Conservation (phyloP, 78 protist genomes). For the Tieghemostelium lacteum region DNA sequence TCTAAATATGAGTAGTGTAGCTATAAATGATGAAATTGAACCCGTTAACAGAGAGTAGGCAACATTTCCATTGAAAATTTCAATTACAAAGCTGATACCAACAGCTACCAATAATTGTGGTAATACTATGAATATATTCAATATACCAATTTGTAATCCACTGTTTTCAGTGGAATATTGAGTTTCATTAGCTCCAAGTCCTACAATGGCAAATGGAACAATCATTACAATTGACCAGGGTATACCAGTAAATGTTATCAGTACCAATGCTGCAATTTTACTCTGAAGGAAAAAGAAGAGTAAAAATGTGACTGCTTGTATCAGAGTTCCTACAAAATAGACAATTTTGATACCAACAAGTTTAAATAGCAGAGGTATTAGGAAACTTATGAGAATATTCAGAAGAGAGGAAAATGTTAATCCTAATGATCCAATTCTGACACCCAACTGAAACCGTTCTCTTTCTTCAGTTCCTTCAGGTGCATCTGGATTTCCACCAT, state of each 20-base stretch:
- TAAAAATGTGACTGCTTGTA: conserved; percentile 35
- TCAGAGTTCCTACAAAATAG: conserved; percentile 27
- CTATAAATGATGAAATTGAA: conserved; percentile 31
- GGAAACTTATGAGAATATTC: conserved; percentile 13
- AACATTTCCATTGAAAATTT: conserved; percentile 24
- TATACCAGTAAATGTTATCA: conserved; percentile 59
- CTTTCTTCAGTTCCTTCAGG: conserved; percentile 27
- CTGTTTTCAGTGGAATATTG: conserved; percentile 29
- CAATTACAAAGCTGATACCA: conserved; percentile 47
- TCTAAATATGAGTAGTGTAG: background rate
- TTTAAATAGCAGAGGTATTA: conserved; percentile 26
- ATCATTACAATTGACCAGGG: conserved; percentile 79
- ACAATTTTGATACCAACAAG: conserved; percentile 4
- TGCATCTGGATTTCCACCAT: conserved; percentile 74
- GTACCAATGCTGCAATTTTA: background rate
- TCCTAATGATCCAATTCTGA: conserved; percentile 62
- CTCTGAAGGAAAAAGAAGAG: conserved; percentile 1
- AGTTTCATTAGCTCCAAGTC: conserved; percentile 31
- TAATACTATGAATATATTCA: conserved; percentile 76
- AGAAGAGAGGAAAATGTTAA: conserved; percentile 38
- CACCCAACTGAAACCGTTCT: conserved; percentile 47
- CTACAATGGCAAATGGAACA: conserved; percentile 75
- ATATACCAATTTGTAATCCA: conserved; percentile 70
- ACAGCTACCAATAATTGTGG: conserved; percentile 78
- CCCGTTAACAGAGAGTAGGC: conserved; percentile 47